A percentile compares a stretch with the other conserved stretches of the same genome.
phyloP scores from a whole-genome alignment of 129 eudicot species.

The Centrapalus pauciflorus region DNA sequence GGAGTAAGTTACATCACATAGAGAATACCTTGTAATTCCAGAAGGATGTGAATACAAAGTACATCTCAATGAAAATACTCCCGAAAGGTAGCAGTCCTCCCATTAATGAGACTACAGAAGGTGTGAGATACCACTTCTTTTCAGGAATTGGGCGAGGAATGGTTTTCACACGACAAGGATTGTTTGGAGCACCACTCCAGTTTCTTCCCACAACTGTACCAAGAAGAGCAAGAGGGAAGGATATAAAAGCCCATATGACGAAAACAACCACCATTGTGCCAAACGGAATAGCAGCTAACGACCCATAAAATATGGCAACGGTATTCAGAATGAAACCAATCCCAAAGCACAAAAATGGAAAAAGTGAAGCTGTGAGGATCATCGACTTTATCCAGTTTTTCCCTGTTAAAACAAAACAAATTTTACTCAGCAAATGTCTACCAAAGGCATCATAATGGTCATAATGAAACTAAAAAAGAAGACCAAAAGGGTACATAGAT shows the following conservation, averaged over 20 bases:
- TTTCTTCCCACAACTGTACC: slow-evolving; percentile 86
- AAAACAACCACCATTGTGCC: slow-evolving; percentile 84
- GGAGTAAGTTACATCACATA: background rate
- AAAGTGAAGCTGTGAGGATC: slow-evolving; percentile 77
- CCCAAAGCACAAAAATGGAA: slow-evolving; percentile 79
- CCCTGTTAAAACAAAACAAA: slow-evolving; percentile 35
- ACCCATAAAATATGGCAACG: slow-evolving; percentile 74
- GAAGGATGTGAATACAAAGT: slow-evolving; percentile 85
- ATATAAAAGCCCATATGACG: slow-evolving; percentile 74
- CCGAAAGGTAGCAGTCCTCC: slow-evolving; percentile 86
- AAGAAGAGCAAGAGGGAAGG: slow-evolving; percentile 83
- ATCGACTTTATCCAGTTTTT: slow-evolving; percentile 80
- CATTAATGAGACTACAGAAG: slow-evolving; percentile 69
- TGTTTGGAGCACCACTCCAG: slow-evolving; percentile 88
- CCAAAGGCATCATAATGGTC: no score
- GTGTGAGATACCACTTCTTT: slow-evolving; percentile 88
- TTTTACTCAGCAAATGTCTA: background rate
- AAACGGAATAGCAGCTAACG: slow-evolving; percentile 81
- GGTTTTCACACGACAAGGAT: slow-evolving; percentile 89
- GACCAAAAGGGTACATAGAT: background rate
- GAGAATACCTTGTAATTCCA: slow-evolving; percentile 84
- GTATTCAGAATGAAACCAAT: slow-evolving; percentile 72
- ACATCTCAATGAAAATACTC: slow-evolving; percentile 83
- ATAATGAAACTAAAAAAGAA: no score
- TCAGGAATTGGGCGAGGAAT: slow-evolving; percentile 91